phyloP scores from a whole-genome alignment of 169 alveolate genomes.

The Perkinsus olseni region DNA sequence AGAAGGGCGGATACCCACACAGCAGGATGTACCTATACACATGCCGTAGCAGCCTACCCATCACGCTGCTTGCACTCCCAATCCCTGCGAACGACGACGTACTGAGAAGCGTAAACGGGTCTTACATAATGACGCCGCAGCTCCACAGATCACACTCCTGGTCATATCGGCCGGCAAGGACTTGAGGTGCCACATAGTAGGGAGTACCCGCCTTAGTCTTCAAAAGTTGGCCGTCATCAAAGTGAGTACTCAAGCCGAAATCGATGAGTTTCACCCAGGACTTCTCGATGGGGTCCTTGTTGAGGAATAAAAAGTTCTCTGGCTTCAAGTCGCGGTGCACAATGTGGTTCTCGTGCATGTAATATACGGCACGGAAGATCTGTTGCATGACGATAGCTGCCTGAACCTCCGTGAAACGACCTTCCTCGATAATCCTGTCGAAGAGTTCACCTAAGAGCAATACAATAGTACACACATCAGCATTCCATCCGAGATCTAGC shows the following conservation, averaged over 20 bases:
- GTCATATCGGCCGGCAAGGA: slow-evolving; percentile 76
- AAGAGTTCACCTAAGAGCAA: slow-evolving; percentile 80
- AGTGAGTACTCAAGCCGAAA: slow-evolving; percentile 69
- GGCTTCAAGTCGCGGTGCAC: slow-evolving; percentile 82
- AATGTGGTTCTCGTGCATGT: slow-evolving; percentile 64
- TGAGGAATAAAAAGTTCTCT: slow-evolving; percentile 69
- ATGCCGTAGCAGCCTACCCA: neutral
- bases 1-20: slow-evolving; percentile 73
- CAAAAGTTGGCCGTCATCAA: slow-evolving; percentile 42
- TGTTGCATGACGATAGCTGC: slow-evolving; percentile 73
- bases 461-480: neutral
- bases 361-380: slow-evolving; percentile 71
- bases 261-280: slow-evolving; percentile 67
- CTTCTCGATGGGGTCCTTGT: slow-evolving; percentile 9
- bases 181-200: slow-evolving; percentile 93
- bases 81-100: too few relatives aligned
- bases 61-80: too few relatives aligned
- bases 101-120: slow-evolving; percentile 25
- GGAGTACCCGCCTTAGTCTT: slow-evolving; percentile 65
- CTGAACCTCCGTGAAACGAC: slow-evolving; percentile 68
- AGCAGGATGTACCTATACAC: slow-evolving; percentile 40
- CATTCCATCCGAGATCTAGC: neutral
- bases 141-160: slow-evolving; percentile 89
- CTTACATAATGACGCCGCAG: slow-evolving; percentile 76
- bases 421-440: slow-evolving; percentile 81